A percentile compares a stretch with the other conserved stretches of the same genome.
These are phyloP conservation scores for Fusarium newnesense DNA, from an alignment of 2,329 filamentous ascomycete species.

Conservation along the genomic window DNA sequence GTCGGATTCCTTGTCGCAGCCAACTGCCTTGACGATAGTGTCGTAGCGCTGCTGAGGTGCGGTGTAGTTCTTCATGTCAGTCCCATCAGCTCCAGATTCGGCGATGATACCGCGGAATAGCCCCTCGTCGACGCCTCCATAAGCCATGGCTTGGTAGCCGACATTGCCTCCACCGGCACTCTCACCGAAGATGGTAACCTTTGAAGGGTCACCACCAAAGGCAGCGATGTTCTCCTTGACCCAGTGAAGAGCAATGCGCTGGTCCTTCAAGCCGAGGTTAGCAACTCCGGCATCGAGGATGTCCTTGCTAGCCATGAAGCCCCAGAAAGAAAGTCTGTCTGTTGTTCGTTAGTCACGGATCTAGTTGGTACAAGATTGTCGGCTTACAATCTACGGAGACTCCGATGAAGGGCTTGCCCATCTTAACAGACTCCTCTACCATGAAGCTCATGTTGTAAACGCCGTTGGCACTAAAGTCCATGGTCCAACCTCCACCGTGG, in stretches of 20 bases:
- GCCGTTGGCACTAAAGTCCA: slow-evolving; percentile 56
- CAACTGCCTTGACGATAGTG: slow-evolving; percentile 36
- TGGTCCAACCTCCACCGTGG: slow-evolving; percentile 52
- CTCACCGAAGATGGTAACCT: slow-evolving; percentile 57
- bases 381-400: slow-evolving; percentile 36
- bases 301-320: slow-evolving; percentile 60
- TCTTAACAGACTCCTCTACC: slow-evolving; percentile 54
- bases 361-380: accelerated
- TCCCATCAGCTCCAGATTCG: slow-evolving; percentile 56
- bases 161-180: slow-evolving; percentile 62
- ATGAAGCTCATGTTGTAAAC: slow-evolving; percentile 71
- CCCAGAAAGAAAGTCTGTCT: slow-evolving; percentile 47
- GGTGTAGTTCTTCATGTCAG: slow-evolving; percentile 33
- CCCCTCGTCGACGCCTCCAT: slow-evolving; percentile 62
- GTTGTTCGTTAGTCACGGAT: neutral
- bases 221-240: slow-evolving; percentile 55
- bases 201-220: slow-evolving; percentile 58
- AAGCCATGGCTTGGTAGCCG: slow-evolving; percentile 60
- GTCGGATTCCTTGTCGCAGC: slow-evolving; percentile 37
- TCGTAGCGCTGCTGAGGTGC: slow-evolving; percentile 28
- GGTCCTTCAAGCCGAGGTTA: slow-evolving; percentile 63
- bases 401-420: slow-evolving; percentile 35
- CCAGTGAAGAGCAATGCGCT: slow-evolving; percentile 61
- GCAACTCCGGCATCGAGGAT: slow-evolving; percentile 46
- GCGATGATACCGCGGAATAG: slow-evolving; percentile 65